Evolutionary conservation across 1,284 basidiomycete species (phyloP), one percentile per base, ranked within the genome.

Genomic region (Tilletia indica): DNA sequence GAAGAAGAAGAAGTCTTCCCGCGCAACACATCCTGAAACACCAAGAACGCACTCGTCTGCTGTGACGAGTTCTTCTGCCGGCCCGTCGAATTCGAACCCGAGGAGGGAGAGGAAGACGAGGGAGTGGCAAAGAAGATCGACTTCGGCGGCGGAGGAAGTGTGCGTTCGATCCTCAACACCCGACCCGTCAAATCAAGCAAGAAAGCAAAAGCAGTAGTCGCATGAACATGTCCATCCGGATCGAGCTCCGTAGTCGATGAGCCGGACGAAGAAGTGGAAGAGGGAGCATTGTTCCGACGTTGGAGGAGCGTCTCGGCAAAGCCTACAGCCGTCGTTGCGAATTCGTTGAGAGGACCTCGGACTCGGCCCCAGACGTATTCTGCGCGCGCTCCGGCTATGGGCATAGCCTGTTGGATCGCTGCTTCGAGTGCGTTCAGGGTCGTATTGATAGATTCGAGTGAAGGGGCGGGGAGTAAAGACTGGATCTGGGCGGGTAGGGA

Each of bases 331-430:
- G 77, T 76, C 39, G 73, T 71, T 12, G 74, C 74, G 31, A 82
- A 79, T 4, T 79, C 80, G 31, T 74, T 74, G 4, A 83, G 71
- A 1, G 75, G 73, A 3, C 69, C 71, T 31, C 81, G 77, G 48
- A 82, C 66, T 4, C 81, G 74, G 16, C 75, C 74, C 79, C 80
- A 82, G 0, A 77, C 75, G 68, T 80, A 83, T 61, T 80, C 78
- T 25, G 79, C 78, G 25, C 80, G 72, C 8, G 75, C 71, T 0
- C 67, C 71, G 21, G 74, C 71, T 25, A 75, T 71, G 19, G 78
- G 80, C 2, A 81, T 73, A n/a, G 76, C 73, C 9, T 75, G 70
- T 2, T 77, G 73, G 19, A 74, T 36, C n/a, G 54, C 66, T 6
- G 67, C 56, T 51, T 76, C 71, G 48, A 49, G 38, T 14, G 51